phyloP scores from a whole-genome alignment of 768 basidiomycete genomes.

The Brasilioporus rufonigricans region DNA sequence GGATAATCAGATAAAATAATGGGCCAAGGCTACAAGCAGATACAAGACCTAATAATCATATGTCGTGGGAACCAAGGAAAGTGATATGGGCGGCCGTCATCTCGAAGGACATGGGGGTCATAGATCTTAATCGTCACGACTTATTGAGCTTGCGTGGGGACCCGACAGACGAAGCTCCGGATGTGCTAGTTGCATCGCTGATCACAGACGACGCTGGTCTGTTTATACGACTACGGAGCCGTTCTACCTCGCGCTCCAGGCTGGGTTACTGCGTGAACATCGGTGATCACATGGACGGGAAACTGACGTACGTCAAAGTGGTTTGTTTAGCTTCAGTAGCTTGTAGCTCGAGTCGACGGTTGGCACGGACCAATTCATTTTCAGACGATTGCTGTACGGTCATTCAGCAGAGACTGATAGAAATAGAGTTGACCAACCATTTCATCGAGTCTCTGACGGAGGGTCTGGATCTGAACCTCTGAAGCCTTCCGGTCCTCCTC shows the following conservation, averaged over 20 bases:
- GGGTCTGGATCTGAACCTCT: slow-evolving; percentile 53
- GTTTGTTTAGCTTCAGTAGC: slow-evolving; percentile 72
- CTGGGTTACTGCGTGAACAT: slow-evolving; percentile 31
- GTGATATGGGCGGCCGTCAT: too few relatives aligned
- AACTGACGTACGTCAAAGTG: slow-evolving; percentile 54
- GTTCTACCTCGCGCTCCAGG: slow-evolving; percentile 66
- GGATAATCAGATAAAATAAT: neutral
- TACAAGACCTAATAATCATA: slow-evolving; percentile 23
- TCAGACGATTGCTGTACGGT: slow-evolving; percentile 63
- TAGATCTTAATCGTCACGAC: slow-evolving; percentile 10
- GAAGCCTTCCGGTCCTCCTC: slow-evolving; percentile 65
- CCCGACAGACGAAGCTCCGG: slow-evolving; percentile 26
- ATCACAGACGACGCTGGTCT: slow-evolving; percentile 46
- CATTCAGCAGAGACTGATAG: neutral
- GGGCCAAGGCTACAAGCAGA: slow-evolving; percentile 16
- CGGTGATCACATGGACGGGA: neutral
- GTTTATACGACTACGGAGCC: slow-evolving; percentile 61
- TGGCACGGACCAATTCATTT: slow-evolving; percentile 62
- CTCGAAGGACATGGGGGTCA: neutral
- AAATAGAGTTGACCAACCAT: slow-evolving; percentile 45
- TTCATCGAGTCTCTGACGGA: slow-evolving; percentile 59
- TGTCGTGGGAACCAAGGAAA: slow-evolving; percentile 1
- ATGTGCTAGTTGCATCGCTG: slow-evolving; percentile 19
- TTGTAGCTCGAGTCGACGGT: slow-evolving; percentile 76
- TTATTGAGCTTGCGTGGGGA: slow-evolving; percentile 30